These are phyloP conservation scores for Aspergillus sp. DNA, from an alignment of 2,329 filamentous ascomycete species.

Conservation along the genomic window DNA sequence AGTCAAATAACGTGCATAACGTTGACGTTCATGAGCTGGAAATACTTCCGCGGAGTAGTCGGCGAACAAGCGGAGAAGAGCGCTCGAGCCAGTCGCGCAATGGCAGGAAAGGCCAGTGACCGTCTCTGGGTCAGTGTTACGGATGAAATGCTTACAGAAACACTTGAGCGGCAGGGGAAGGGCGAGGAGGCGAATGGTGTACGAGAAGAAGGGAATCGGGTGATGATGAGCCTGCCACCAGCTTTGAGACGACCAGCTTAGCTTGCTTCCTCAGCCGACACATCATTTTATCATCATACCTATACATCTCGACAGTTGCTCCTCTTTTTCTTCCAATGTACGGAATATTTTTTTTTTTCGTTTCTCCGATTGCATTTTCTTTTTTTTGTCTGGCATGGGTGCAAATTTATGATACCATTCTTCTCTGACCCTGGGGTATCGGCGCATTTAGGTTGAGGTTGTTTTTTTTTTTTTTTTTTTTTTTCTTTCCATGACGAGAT, in stretches of 20 bases:
- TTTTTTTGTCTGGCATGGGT: neutral
- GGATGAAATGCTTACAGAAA: slow-evolving; percentile 74
- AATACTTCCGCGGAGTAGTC: slow-evolving; percentile 78
- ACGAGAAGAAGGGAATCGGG: slow-evolving; percentile 46
- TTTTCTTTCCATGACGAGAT: neutral
- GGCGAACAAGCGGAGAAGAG: slow-evolving; percentile 79
- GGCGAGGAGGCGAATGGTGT: slow-evolving; percentile 49
- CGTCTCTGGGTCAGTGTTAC: slow-evolving; percentile 78
- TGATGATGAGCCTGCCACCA: slow-evolving; percentile 39
- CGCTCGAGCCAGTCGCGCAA: slow-evolving; percentile 65
- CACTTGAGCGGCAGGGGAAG: slow-evolving; percentile 71
- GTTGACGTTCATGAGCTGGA: slow-evolving; percentile 79
- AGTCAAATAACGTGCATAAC: slow-evolving; percentile 79
- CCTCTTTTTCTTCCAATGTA: neutral
- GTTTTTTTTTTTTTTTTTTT: neutral
- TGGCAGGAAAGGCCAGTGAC: slow-evolving; percentile 70
- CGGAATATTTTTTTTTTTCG: neutral
- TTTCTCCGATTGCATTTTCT: slow-evolving; percentile 6
- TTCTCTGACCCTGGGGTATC: slow-evolving; percentile 22
- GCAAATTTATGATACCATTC: slow-evolving; percentile 33
- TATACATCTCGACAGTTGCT: neutral
- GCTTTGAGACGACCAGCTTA: slow-evolving; percentile 32
- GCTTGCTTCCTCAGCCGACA: too few species aligned
- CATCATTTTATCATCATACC: neutral
- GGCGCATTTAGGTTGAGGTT: slow-evolving; percentile 10